Percentiles rank a stretch among this genome's conserved stretches.
Conservation (phyloP, 257 asterid species). For the Handroanthus guayacan region DNA sequence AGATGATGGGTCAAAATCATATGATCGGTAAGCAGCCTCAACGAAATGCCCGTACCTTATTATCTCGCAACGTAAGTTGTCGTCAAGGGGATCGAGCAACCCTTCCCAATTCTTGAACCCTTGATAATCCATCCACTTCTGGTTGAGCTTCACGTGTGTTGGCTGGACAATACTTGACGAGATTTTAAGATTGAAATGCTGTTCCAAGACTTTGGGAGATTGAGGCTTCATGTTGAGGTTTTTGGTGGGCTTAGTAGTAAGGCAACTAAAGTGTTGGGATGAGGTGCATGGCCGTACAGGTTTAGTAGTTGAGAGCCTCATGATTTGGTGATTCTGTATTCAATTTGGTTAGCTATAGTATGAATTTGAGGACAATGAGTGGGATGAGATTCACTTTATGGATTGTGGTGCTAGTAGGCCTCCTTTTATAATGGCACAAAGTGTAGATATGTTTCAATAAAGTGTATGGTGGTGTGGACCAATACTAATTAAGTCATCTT, state of each 20-base stretch:
- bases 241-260: constrained; percentile 14
- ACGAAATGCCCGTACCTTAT: constrained; percentile 76
- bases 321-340: constrained; percentile 26
- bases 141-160: constrained; percentile 26
- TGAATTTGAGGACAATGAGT: too few species aligned
- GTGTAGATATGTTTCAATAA: neutral
- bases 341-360: neutral
- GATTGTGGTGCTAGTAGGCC: constrained; percentile 10
- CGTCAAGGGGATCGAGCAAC: constrained; percentile 79
- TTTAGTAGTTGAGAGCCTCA: constrained; percentile 51
- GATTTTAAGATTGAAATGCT: neutral
- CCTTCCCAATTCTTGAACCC: constrained; percentile 83
- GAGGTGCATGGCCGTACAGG: constrained; percentile 53
- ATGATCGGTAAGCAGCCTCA: constrained; percentile 75
- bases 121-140: constrained; percentile 80
- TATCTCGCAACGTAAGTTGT: constrained; percentile 69
- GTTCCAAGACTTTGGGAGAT: constrained; percentile 28
- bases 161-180: constrained; percentile 15
- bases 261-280: constrained; percentile 26
- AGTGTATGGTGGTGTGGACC: constrained; percentile 7
- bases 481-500: neutral
- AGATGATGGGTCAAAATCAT: constrained; percentile 65
- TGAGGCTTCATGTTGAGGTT: constrained; percentile 28
- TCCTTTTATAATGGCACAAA: constrained; percentile 47
- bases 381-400: neutral